Percentiles rank a stretch among this genome's conserved stretches.
Evolutionary conservation across 768 basidiomycete species (phyloP).

Genomic region (Stropharia rugosoannulata): DNA sequence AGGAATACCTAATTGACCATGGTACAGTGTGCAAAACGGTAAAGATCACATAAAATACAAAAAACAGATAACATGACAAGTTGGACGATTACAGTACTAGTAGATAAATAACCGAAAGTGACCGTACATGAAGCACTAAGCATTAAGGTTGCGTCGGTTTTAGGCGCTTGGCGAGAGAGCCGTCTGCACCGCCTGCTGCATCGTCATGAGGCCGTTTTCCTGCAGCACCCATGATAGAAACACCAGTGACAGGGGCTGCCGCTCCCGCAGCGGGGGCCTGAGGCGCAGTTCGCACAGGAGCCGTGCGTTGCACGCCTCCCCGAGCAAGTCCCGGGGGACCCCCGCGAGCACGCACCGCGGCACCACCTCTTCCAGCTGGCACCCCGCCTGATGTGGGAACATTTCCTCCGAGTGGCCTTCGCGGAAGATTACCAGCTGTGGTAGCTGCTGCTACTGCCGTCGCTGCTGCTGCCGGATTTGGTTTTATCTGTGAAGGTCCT

Average conservation of each 20-base stretch:
- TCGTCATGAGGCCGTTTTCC: constrained; percentile 66
- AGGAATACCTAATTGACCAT: not conserved
- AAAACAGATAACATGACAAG: not conserved
- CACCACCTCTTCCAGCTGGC: constrained; percentile 13
- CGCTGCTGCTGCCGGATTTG: constrained; percentile 10
- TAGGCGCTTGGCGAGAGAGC: constrained; percentile 65
- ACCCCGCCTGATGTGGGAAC: constrained; percentile 19
- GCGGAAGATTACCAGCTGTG: constrained; percentile 22
- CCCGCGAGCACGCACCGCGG: constrained; percentile 30
- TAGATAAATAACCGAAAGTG: not conserved
- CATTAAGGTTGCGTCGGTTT: constrained; percentile 49
- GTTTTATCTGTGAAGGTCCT: constrained; percentile 15
- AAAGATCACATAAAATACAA: constrained; percentile 8
- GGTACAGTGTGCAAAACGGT: not conserved
- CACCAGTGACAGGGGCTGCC: constrained; percentile 34
- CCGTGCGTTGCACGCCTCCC: constrained; percentile 27
- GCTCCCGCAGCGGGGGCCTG: constrained; percentile 22
- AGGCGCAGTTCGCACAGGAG: constrained; percentile 22
- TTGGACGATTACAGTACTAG: not conserved
- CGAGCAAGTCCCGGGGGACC: constrained; percentile 30
- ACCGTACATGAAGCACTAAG: constrained; percentile 9
- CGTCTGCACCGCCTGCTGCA: constrained; percentile 39
- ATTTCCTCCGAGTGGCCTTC: constrained; percentile 28
- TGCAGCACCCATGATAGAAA: constrained; percentile 66
- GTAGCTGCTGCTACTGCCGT: constrained; percentile 12